Conservation (phyloP, 148 eudicot species). For the Simmondsia chinensis region DNA sequence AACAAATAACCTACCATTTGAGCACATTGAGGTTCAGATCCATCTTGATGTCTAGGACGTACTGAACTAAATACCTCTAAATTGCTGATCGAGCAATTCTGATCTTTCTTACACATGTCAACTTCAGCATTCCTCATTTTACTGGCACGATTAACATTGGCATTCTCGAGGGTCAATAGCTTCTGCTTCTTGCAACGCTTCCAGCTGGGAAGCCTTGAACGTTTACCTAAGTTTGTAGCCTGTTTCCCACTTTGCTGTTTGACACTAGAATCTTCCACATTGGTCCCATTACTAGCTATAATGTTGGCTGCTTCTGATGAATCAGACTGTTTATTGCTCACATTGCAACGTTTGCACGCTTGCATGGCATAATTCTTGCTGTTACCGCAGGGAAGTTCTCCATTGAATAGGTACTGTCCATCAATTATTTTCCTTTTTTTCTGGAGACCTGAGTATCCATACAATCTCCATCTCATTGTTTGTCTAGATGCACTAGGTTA, state of each 20-base stretch:
- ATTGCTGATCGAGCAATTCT: conserved; percentile 4
- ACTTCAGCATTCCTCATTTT: background rate
- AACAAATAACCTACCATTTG: conserved; percentile 5
- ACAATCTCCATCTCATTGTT: background rate
- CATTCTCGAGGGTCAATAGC: conserved; percentile 12
- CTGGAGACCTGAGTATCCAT: conserved; percentile 24
- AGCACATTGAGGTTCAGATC: background rate
- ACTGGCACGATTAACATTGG: background rate
- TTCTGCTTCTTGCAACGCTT: conserved; percentile 33
- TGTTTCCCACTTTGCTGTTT: conserved; percentile 13
- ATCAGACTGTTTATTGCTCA: conserved; percentile 2
- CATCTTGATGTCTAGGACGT: conserved; percentile 6
- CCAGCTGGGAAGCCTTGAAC: conserved; percentile 41
- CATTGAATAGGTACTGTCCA: conserved; percentile 12
- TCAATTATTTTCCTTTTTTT: conserved; percentile 40
- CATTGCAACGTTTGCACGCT: too few relatives aligned
- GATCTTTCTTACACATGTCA: conserved; percentile 14
- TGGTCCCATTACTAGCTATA: conserved; percentile 6
- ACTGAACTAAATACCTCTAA: conserved; percentile 14
- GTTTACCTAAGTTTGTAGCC: conserved; percentile 27
- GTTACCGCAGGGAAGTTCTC: conserved; percentile 10
- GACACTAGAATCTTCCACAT: conserved; percentile 7
- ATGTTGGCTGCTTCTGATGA: conserved; percentile 3
- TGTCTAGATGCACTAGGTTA: background rate
- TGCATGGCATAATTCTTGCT: too few relatives aligned